These are phyloP conservation scores for Fistulinella prunicolor DNA, from an alignment of 768 basidiomycete genomes.

Conservation along the genomic window DNA sequence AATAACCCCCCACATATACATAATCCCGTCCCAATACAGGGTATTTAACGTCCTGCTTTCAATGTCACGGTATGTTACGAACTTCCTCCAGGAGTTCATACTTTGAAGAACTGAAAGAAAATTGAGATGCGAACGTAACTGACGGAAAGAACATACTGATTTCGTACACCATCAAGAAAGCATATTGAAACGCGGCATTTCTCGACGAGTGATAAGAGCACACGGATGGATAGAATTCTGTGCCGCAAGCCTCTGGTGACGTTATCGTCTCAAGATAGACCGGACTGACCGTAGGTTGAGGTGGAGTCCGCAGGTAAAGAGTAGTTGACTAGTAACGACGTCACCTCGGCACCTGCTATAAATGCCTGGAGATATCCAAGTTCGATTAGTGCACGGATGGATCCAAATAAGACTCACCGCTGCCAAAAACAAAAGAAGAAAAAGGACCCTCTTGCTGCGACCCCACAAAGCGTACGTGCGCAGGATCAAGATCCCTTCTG, in stretches of 20 bases:
- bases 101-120: constrained; percentile 21
- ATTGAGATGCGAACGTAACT: neutral
- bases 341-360: constrained; percentile 14
- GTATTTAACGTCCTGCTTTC: constrained; percentile 18
- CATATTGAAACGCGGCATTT: constrained; percentile 10
- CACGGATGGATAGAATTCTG: constrained; percentile 20
- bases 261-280: neutral
- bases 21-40: constrained; percentile 27
- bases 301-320: constrained; percentile 15
- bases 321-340: constrained; percentile 3
- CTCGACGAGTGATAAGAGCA: constrained; percentile 19
- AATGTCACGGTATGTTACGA: constrained; percentile 19
- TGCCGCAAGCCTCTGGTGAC: neutral
- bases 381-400: too few species aligned
- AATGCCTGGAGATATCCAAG: constrained; percentile 16
- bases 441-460: constrained; percentile 14
- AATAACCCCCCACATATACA: constrained; percentile 25
- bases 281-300: constrained; percentile 20
- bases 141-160: constrained; percentile 12
- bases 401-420: constrained; percentile 13
- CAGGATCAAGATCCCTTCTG: constrained; percentile 22
- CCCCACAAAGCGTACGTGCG: constrained; percentile 28
- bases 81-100: constrained; percentile 24
- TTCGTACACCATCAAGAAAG: constrained; percentile 20
- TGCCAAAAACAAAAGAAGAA: constrained; percentile 17